Conservation (phyloP, 768 basidiomycete genomes). For the Phaeotremella fagi region DNA sequence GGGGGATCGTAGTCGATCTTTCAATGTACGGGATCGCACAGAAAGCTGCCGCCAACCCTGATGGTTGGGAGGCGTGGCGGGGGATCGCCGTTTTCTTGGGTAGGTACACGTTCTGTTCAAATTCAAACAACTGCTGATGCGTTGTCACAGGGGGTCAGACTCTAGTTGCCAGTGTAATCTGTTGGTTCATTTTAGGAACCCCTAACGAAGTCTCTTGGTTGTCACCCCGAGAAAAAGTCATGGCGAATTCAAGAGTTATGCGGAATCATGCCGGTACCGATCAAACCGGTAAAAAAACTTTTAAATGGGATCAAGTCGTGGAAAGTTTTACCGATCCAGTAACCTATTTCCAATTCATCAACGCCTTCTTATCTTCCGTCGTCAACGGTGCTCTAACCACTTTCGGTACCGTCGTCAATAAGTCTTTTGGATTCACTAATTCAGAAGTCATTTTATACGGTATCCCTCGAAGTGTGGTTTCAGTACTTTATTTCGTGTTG, state of each 20-base stretch:
- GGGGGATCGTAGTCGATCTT: conserved; percentile 22
- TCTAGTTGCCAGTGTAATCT: conserved; percentile 5
- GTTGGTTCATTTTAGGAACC: conserved; percentile 25
- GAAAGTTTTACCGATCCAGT: conserved; percentile 25
- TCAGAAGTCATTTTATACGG: conserved; percentile 18
- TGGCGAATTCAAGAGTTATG: conserved; percentile 24
- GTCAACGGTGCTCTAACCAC: conserved; percentile 22
- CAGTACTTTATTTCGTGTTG: conserved; percentile 1
- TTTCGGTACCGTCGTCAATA: conserved; percentile 8
- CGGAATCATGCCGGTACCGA: conserved; percentile 19
- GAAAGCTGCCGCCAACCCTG: conserved; percentile 9
- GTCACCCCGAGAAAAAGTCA: conserved; percentile 11
- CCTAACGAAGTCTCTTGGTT: conserved; percentile 29
- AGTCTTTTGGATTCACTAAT: conserved; percentile 11
- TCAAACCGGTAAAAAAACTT: conserved; percentile 7
- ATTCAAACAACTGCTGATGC: too few species aligned
- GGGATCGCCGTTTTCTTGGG: conserved; percentile 24
- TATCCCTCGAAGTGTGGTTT: conserved; percentile 6
- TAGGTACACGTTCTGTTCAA: too few species aligned
- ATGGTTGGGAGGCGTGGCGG: conserved; percentile 17
- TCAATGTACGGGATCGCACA: conserved; percentile 23
- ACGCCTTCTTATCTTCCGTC: conserved; percentile 7
- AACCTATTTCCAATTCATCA: conserved; percentile 16
- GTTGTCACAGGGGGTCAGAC: too few species aligned
- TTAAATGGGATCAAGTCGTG: conserved; percentile 16